phyloP scores from a whole-genome alignment of 495 filamentous ascomycete genomes.

The Trichoderma gamsii region DNA sequence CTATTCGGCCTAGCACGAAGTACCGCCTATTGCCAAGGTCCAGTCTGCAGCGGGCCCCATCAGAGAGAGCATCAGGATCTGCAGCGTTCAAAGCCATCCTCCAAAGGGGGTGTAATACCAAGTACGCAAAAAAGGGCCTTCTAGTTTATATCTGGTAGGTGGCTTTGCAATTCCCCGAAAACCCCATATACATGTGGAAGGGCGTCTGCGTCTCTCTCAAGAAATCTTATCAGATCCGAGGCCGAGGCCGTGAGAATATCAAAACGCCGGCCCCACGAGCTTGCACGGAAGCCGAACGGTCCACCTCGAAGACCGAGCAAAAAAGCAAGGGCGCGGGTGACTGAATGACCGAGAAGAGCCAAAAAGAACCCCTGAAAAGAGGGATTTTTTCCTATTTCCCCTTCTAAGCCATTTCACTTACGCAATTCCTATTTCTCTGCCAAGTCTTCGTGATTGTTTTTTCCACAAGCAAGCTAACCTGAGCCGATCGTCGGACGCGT shows the following conservation, averaged over 20 bases:
- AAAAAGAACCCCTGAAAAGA: background rate
- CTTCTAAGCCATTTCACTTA: background rate
- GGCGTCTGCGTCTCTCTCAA: background rate
- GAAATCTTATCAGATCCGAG: constrained; percentile 14
- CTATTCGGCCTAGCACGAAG: background rate
- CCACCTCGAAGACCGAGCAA: constrained; percentile 11
- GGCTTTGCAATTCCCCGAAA: background rate
- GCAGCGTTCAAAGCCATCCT: background rate
- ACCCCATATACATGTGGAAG: background rate
- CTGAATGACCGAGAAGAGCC: background rate
- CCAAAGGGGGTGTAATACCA: background rate
- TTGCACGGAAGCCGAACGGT: background rate
- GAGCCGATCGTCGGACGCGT: constrained; percentile 3
- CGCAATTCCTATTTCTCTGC: background rate
- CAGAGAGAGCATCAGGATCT: background rate
- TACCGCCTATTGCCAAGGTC: background rate
- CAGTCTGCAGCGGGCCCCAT: background rate
- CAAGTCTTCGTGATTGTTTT: background rate
- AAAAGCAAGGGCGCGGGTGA: background rate
- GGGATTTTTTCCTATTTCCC: background rate
- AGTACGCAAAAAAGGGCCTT: background rate
- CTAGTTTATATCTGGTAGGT: background rate
- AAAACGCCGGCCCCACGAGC: background rate
- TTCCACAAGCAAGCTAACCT: background rate
- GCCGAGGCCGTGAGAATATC: constrained; percentile 6